Base-by-base conservation (phyloP, 1,284 basidiomycete species). In the Puccinia hordei region DNA sequence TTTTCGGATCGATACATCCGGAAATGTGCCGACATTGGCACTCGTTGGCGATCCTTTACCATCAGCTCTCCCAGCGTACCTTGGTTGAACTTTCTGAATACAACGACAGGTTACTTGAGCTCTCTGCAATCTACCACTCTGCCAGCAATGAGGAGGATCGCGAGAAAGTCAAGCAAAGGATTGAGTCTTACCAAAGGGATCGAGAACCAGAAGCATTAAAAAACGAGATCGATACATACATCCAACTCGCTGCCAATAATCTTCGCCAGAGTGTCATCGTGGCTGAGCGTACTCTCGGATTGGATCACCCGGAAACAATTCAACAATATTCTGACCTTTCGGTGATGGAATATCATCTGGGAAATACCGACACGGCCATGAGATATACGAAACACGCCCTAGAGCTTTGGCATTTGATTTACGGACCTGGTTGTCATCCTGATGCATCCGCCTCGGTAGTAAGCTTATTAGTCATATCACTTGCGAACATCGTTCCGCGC, bases 311-410 rank as follows among this genome's bases (percentile, higher is more conserved):
- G 65, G 88, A 89, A 82, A 89, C 89, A 13, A 85, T 88, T 49
- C 85, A 86, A 63, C 88, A 88, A 84, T 89, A 89, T 86, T 87
- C 87, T 84, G 88, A 89, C 83, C 84, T 90, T n/a, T 88, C 88
- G 15, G 87, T 89, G 83, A 84, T 89, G 73, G 87, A 88, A 83
- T 82, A 82, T 63, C 85, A 86, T 75, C 86, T 87, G 74, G 85
- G 88, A 81, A 86, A 87, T 83, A 83, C 87, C 80, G 85, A 88
- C 83, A 84, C 86, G 19, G 86, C 85, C 61, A 85, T 86, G 44
- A 85, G 87, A 71, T 84, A 89, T 81, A 85, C 88, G 83, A 86
- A 87, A 74, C 88, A 89, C 82, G 87, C 88, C 53, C 83, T 89
- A 57, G 84, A 86, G 73, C 85, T 89, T 44, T 88, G 87, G 87